Conservation (phyloP, 1,284 basidiomycete genomes). For the Tilletiopsis washingtonensis region DNA sequence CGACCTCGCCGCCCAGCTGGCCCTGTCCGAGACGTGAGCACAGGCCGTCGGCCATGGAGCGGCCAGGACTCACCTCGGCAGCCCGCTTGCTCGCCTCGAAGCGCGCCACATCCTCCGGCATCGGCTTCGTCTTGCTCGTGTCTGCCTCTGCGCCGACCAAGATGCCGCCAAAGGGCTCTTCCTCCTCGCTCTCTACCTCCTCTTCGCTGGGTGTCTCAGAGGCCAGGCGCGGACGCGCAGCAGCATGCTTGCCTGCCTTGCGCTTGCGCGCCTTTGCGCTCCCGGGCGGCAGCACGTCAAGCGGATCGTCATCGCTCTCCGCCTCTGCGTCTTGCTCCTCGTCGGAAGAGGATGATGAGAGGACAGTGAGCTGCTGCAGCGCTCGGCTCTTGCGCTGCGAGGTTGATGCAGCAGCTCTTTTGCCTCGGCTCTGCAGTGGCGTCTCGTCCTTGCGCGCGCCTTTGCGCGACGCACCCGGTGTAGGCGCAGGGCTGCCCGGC, state of each 20-base stretch:
- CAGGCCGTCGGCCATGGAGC: neutral
- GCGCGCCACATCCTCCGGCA: constrained; percentile 60
- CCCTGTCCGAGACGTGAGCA: constrained; percentile 47
- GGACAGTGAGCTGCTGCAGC: no score
- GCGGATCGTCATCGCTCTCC: no score
- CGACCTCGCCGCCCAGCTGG: constrained; percentile 35
- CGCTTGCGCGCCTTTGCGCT: no score
- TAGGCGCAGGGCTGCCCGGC: neutral
- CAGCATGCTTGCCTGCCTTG: no score
- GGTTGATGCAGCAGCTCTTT: no score
- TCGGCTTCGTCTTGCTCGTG: constrained; percentile 63
- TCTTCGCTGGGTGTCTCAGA: neutral
- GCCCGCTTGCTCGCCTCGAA: constrained; percentile 66
- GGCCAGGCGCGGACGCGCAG: neutral
- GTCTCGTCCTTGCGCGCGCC: no score
- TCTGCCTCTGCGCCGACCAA: constrained; percentile 66
- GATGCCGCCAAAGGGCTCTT: constrained; percentile 68
- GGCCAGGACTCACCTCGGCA: constrained; percentile 54
- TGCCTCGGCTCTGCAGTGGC: no score
- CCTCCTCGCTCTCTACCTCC: constrained; percentile 22
- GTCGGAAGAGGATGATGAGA: no score
- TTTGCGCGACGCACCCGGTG: no score
- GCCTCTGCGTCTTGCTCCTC: no score
- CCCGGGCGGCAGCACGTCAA: no score
- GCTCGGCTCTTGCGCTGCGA: no score